These are phyloP conservation scores for Trapa incisa DNA, from an alignment of 345 rosid species.

Conservation along the genomic window DNA sequence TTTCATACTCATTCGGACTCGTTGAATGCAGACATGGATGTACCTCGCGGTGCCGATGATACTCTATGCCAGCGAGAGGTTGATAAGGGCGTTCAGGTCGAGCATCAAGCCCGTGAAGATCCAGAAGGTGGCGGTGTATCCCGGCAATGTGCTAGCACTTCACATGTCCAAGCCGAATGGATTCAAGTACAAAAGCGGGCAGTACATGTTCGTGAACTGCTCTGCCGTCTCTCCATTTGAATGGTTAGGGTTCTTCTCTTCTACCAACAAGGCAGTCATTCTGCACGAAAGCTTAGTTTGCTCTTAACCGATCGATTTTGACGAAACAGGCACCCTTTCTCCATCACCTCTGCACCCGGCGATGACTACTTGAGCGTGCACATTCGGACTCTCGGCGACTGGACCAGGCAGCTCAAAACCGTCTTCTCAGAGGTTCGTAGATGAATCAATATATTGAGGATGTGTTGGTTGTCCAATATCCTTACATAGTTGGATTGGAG, in stretches of 20 bases:
- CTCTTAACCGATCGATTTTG: too few species aligned
- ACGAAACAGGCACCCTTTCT: slow-evolving; percentile 64
- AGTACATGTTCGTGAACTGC: slow-evolving; percentile 86
- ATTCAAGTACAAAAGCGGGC: slow-evolving; percentile 82
- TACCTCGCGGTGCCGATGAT: slow-evolving; percentile 58
- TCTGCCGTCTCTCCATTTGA: slow-evolving; percentile 78
- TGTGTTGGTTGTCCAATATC: not conserved
- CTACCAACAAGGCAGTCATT: not conserved
- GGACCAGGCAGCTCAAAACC: slow-evolving; percentile 67
- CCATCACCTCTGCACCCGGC: slow-evolving; percentile 88
- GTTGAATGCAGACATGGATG: slow-evolving; percentile 70
- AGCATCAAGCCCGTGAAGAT: slow-evolving; percentile 73
- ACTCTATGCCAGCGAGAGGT: slow-evolving; percentile 57
- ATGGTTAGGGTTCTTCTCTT: slow-evolving; percentile 21
- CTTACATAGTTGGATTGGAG: not conserved
- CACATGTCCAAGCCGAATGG: slow-evolving; percentile 84
- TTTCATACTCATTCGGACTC: not conserved
- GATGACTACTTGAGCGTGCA: slow-evolving; percentile 81
- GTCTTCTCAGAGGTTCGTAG: slow-evolving; percentile 58
- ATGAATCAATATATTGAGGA: not conserved
- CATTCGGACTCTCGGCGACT: slow-evolving; percentile 74
- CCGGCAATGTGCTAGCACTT: slow-evolving; percentile 69
- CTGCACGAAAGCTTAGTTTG: not conserved
- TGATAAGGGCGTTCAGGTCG: slow-evolving; percentile 64
- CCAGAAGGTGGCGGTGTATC: slow-evolving; percentile 76